These are phyloP conservation scores for Fusarium sp. DNA, from an alignment of 2,329 filamentous ascomycete species.

Conservation along the genomic window DNA sequence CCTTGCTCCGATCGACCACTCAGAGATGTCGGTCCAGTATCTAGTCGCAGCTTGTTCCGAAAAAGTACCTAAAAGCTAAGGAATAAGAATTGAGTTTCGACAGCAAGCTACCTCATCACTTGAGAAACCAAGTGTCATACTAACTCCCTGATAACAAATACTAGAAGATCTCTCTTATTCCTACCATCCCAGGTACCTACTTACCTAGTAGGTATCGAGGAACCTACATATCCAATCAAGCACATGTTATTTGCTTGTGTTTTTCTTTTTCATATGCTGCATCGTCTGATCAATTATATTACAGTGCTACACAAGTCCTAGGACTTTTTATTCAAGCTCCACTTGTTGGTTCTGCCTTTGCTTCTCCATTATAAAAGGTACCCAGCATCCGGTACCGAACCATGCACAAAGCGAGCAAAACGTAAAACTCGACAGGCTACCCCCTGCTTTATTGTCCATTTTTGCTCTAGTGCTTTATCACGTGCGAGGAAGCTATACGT, in stretches of 20 bases:
- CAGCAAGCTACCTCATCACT: not conserved
- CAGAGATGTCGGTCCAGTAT: constrained; percentile 6
- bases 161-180: not conserved
- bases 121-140: constrained; percentile 3
- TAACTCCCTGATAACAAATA: constrained; percentile 1
- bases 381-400: constrained; percentile 39
- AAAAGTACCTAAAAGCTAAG: constrained; percentile 11
- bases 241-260: not conserved
- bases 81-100: constrained; percentile 25
- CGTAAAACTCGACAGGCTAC: constrained; percentile 34
- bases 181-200: not conserved
- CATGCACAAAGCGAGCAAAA: constrained; percentile 37
- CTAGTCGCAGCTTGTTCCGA: constrained; percentile 18
- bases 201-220: not conserved
- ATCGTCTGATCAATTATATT: constrained; percentile 14
- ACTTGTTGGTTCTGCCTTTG: constrained; percentile 6
- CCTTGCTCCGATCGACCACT: constrained; percentile 37
- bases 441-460: constrained; percentile 19
- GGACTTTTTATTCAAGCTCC: constrained; percentile 12
- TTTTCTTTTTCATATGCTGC: not conserved
- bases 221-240: not conserved
- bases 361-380: constrained; percentile 34
- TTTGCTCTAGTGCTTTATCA: constrained; percentile 35
- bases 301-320: constrained; percentile 20
- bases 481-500: constrained; percentile 35